Base-by-base conservation (phyloP, 164 flowering plant genomes). In the Vitis cinerea region DNA sequence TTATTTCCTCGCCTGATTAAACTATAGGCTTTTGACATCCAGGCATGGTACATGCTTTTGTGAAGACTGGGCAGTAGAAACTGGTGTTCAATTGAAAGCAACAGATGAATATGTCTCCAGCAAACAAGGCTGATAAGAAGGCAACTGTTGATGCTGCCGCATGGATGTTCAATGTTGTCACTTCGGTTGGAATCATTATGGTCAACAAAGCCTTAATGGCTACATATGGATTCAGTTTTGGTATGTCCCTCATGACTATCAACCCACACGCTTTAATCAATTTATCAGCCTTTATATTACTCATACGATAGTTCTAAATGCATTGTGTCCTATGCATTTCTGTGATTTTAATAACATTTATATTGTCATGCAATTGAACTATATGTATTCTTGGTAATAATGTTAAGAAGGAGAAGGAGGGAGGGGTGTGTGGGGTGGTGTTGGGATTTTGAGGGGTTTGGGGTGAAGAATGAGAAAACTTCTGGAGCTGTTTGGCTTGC, bases 201-300 rank as follows among this genome's bases (percentile, higher is more conserved):
- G 87, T 86, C 71, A 85, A 85, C 63, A 85, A 85, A 67, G 87
- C 89, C 12, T 71, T 85, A 65, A 85, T 85, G 89, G 86, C 83
- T 27, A 80, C 75, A 9, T 77, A 86, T 69, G 87, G 86, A 29
- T 86, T 86, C 78, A 80, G 80, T 58, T 86, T 83, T 79, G 87
- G 89, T 86, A 79, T 58, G 60, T 70, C 31, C 58, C 14, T 57
- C 2, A 44, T 67, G 51, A 8, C 44, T 37, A 37, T 37, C 44
- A 37, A 37, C 7, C 6, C 44, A 37, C 1, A 68, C 57, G 6
- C 1, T 53, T 23, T 58, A 13, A 13, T 68, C 49, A 4, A 59
- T 11, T 11, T 66, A 37, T 31, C 49, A 7, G 23, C 27, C 1
- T 64, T 44, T 50, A 10, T 44, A 15, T 23, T 64, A 5, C 51